Percentiles rank a stretch among this genome's conserved stretches.
These are phyloP conservation scores for Botrytis cinerea DNA, from an alignment of 2,329 filamentous ascomycete genomes.

Conservation along the genomic window DNA sequence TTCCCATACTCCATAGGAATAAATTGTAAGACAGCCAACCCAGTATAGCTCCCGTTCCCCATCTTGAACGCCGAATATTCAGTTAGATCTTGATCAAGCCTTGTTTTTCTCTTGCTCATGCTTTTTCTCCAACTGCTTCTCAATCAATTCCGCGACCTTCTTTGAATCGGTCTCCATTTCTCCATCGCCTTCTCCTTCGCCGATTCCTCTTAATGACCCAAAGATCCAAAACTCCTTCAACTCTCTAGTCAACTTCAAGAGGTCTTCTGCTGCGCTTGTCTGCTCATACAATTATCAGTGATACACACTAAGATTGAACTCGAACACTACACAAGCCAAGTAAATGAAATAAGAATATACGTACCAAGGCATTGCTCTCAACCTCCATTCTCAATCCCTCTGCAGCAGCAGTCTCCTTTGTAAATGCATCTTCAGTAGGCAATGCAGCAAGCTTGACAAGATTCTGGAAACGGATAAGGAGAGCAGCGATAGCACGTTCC, in stretches of 20 bases:
- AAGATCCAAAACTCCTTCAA: constrained; percentile 54
- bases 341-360: background rate
- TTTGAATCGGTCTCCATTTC: constrained; percentile 46
- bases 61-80: constrained; percentile 1
- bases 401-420: constrained; percentile 39
- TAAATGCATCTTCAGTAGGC: constrained; percentile 37
- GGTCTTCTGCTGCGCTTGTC: constrained; percentile 44
- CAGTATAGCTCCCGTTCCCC: background rate
- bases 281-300: constrained; percentile 24
- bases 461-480: constrained; percentile 49
- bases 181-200: constrained; percentile 46
- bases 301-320: background rate
- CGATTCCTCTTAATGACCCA: constrained; percentile 49
- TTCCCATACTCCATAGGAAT: constrained; percentile 5
- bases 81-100: constrained; percentile 1
- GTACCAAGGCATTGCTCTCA: constrained; percentile 40
- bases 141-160: constrained; percentile 37
- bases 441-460: constrained; percentile 42
- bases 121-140: constrained; percentile 30
- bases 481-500: constrained; percentile 48
- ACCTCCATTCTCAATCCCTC: constrained; percentile 41
- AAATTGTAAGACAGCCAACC: background rate
- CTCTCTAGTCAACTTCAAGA: constrained; percentile 50
- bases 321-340: background rate
- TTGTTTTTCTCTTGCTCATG: constrained; percentile 16